Percentiles rank a stretch among this genome's conserved stretches.
These are phyloP conservation scores for Lasiosphaeriaceae sp. DNA, from an alignment of 495 filamentous ascomycete genomes.

Conservation along the genomic window DNA sequence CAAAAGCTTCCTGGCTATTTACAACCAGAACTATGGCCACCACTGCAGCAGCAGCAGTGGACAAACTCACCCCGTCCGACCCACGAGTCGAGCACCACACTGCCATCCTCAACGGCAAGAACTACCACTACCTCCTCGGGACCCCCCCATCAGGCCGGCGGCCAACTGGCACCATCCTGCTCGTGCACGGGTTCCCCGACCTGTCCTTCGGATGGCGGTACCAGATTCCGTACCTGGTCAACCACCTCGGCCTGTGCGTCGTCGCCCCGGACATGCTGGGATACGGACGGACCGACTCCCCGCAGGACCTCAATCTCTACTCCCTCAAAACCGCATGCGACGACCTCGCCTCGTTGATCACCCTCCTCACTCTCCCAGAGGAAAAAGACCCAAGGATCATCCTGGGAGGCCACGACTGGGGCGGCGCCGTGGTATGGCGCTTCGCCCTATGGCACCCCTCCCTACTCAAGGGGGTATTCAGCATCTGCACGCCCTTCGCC, in stretches of 20 bases:
- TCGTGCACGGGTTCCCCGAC: conserved; percentile 63
- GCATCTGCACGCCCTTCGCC: conserved; percentile 71
- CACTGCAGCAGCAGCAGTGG: conserved; percentile 5
- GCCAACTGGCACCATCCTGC: conserved; percentile 55
- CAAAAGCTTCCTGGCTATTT: background rate
- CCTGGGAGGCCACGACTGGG: conserved; percentile 60
- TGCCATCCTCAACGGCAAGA: conserved; percentile 54
- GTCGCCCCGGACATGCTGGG: conserved; percentile 51
- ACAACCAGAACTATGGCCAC: background rate
- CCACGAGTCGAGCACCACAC: conserved; percentile 58
- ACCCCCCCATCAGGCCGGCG: conserved; percentile 47
- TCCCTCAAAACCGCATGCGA: conserved; percentile 60
- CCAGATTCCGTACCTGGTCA: conserved; percentile 68
- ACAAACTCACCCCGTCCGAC: conserved; percentile 64
- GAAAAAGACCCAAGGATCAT: background rate
- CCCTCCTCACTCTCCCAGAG: background rate
- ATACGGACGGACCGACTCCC: conserved; percentile 65
- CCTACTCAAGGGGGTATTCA: conserved; percentile 68
- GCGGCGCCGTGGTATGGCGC: conserved; percentile 53
- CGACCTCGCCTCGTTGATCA: conserved; percentile 48
- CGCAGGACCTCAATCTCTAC: conserved; percentile 49
- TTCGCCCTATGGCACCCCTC: conserved; percentile 68
- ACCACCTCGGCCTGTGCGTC: conserved; percentile 58
- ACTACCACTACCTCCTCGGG: conserved; percentile 68
- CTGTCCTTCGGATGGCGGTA: conserved; percentile 74